A percentile compares a stretch with the other conserved stretches of the same genome.
These are phyloP conservation scores for Lentinula guzmanii DNA, from an alignment of 768 basidiomycete genomes.

Conservation along the genomic window DNA sequence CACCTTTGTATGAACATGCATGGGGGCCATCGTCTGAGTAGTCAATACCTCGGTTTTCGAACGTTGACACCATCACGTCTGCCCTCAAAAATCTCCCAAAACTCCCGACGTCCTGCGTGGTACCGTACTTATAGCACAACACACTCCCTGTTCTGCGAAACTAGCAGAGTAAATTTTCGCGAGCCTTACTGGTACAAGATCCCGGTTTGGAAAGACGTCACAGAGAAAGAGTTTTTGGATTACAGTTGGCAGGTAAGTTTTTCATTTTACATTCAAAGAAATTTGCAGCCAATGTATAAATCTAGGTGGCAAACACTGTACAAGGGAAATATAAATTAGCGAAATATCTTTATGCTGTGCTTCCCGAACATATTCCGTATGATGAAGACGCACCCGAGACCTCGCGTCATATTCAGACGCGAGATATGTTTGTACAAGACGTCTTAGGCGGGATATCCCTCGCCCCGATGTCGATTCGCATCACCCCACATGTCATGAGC, in stretches of 20 bases:
- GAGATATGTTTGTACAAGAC: neutral
- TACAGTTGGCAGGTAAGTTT: neutral
- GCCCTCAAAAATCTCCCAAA: too few relatives aligned
- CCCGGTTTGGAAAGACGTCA: neutral
- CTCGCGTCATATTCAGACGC: neutral
- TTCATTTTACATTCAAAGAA: neutral
- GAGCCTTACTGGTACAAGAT: neutral
- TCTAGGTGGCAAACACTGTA: slow-evolving; percentile 11
- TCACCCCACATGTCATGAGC: neutral
- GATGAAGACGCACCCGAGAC: neutral
- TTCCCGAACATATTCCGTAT: slow-evolving; percentile 2
- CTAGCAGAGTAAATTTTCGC: neutral
- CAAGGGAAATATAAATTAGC: slow-evolving; percentile 12
- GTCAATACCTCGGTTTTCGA: too few relatives aligned
- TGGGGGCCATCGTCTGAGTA: too few relatives aligned
- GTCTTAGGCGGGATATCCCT: neutral
- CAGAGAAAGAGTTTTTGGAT: neutral
- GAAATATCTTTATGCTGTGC: slow-evolving; percentile 7
- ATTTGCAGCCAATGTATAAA: neutral
- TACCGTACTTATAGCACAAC: too few relatives aligned
- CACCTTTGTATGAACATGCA: too few relatives aligned
- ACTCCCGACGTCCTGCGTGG: too few relatives aligned
- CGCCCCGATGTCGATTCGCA: neutral
- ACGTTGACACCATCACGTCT: too few relatives aligned
- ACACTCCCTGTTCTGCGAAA: neutral